Conservation (phyloP, 2,329 filamentous ascomycete genomes). For the Huntiella omanensis region DNA sequence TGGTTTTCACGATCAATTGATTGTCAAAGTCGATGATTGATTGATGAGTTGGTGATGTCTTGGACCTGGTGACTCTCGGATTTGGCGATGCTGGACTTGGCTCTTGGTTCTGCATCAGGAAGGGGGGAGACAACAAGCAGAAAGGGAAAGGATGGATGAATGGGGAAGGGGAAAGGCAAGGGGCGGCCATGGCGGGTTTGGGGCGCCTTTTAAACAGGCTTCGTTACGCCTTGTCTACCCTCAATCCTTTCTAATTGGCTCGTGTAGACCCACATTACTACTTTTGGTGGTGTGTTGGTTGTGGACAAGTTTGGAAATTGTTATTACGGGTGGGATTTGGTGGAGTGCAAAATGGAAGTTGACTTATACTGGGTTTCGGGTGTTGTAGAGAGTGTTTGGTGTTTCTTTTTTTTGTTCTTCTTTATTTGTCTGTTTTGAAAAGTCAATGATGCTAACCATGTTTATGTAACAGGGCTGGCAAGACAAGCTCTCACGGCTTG, state of each 20-base stretch:
- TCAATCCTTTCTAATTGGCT: conserved; percentile 6
- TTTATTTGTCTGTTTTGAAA: background rate
- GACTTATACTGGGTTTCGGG: background rate
- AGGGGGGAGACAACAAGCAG: no score
- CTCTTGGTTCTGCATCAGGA: background rate
- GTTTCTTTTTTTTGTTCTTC: no score
- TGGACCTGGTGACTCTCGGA: conserved; percentile 6
- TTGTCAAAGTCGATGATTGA: no score
- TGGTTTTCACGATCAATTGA: no score
- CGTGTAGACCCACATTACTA: background rate
- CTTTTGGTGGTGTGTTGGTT: no score
- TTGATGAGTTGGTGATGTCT: background rate
- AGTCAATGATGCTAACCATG: conserved; percentile 1
- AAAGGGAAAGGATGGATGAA: conserved; percentile 2
- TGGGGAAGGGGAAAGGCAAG: conserved; percentile 4
- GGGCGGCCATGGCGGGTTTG: conserved; percentile 6
- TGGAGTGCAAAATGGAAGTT: background rate
- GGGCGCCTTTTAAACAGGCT: conserved; percentile 8
- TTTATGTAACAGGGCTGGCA: conserved; percentile 60
- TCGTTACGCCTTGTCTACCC: conserved; percentile 1
- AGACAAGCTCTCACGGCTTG: conserved; percentile 65
- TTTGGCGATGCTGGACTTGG: conserved; percentile 3
- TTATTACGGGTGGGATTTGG: no score
- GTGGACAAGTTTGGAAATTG: no score
- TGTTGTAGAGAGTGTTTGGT: background rate